Evolutionary conservation across 345 rosid species (phyloP).

Genomic region (Chamaenerion angustifolium): DNA sequence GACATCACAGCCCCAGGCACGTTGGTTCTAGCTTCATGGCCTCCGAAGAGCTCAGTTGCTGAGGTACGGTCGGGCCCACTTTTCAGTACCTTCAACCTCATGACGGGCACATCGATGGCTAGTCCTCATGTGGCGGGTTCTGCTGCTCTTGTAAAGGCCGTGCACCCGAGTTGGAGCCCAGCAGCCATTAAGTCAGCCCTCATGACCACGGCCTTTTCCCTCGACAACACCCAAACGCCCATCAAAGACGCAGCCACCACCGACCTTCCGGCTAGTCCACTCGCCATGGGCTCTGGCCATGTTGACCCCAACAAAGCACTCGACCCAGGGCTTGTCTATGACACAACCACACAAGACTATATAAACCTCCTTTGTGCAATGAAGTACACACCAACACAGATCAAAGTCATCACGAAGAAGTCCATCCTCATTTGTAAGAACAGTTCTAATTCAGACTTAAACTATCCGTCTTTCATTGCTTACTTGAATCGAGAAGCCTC

Average conservation of each 20-base stretch:
- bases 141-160: conserved; percentile 23
- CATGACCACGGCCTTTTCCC: conserved; percentile 27
- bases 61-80: conserved; percentile 6
- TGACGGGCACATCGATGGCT: conserved; percentile 40
- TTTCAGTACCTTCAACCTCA: conserved; percentile 24
- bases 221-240: conserved; percentile 23
- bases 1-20: conserved; percentile 35
- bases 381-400: conserved; percentile 23
- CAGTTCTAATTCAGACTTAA: conserved; percentile 26
- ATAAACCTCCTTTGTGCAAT: conserved; percentile 35
- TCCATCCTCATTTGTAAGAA: conserved; percentile 16
- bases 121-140: conserved; percentile 33
- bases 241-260: conserved; percentile 17
- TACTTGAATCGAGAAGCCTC: conserved; percentile 13
- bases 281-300: conserved; percentile 53
- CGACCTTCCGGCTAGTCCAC: conserved; percentile 30
- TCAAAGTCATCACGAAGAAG: conserved; percentile 25
- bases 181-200: conserved; percentile 36
- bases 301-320: conserved; percentile 27
- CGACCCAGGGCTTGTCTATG: conserved; percentile 49
- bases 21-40: conserved; percentile 30
- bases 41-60: conserved; percentile 18
- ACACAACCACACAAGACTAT: conserved; percentile 32
- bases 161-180: conserved; percentile 32
- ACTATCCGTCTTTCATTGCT: conserved; percentile 47